These are phyloP conservation scores for Penicillium sp. DNA, from an alignment of 2,329 filamentous ascomycete genomes.

Conservation along the genomic window DNA sequence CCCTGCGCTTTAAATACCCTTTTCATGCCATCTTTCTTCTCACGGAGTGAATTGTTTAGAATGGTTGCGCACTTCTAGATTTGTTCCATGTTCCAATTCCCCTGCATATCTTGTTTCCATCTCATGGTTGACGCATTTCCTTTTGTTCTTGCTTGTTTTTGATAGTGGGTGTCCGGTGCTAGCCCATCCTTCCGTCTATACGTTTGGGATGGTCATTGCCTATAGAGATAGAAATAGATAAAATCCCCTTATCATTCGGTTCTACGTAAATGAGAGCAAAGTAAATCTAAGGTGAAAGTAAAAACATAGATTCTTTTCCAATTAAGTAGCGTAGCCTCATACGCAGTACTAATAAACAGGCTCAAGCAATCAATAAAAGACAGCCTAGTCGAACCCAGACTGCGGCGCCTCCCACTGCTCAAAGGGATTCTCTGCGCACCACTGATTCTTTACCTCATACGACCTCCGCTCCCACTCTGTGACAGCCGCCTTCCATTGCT, in stretches of 20 bases:
- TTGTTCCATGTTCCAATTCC: conserved; percentile 12
- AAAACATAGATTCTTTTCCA: not conserved
- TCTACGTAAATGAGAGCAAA: not conserved
- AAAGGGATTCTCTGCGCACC: conserved; percentile 37
- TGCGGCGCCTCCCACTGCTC: conserved; percentile 26
- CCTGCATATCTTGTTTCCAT: conserved; percentile 12
- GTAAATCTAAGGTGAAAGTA: not conserved
- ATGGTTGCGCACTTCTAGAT: conserved; percentile 12
- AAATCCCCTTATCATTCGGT: not conserved
- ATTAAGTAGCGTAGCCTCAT: not conserved
- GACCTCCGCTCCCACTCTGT: conserved; percentile 44
- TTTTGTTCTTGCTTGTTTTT: conserved; percentile 10
- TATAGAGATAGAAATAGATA: conserved; percentile 22
- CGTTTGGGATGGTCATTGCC: conserved; percentile 8
- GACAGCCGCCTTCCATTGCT: conserved; percentile 67
- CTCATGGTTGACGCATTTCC: conserved; percentile 14
- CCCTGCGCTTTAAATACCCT: conserved; percentile 52
- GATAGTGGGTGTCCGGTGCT: conserved; percentile 4
- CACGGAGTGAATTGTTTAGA: conserved; percentile 9
- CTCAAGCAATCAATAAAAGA: not conserved
- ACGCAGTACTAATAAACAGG: not conserved
- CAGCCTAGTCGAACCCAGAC: not conserved
- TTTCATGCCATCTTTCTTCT: conserved; percentile 1
- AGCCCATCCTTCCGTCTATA: conserved; percentile 2
- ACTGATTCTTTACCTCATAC: conserved; percentile 38